Percentiles rank a stretch among this genome's conserved stretches.
Conservation (phyloP, 2,329 filamentous ascomycete genomes). For the Penicillium sp. region DNA sequence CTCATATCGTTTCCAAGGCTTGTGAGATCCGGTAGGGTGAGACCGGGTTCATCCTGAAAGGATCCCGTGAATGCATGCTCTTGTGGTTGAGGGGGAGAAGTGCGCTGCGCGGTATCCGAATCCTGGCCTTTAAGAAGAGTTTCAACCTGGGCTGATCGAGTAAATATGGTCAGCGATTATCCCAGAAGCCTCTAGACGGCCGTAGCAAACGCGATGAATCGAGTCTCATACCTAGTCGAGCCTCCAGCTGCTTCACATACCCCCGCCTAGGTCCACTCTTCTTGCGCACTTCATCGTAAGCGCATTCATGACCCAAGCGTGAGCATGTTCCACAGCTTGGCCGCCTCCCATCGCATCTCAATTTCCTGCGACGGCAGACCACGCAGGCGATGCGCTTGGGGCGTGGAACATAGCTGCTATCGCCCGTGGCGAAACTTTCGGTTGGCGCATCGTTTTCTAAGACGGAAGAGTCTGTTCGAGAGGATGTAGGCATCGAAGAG, state of each 20-base stretch:
- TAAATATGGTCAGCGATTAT: neutral
- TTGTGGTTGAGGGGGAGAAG: conserved; percentile 26
- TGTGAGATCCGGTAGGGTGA: conserved; percentile 26
- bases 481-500: conserved; percentile 22
- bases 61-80: conserved; percentile 28
- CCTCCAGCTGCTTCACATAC: conserved; percentile 91
- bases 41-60: conserved; percentile 32
- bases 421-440: conserved; percentile 43
- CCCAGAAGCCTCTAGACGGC: neutral
- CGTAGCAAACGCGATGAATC: neutral
- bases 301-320: conserved; percentile 80
- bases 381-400: conserved; percentile 95
- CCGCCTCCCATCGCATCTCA: conserved; percentile 81
- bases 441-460: conserved; percentile 27
- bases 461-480: conserved; percentile 15
- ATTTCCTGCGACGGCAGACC: conserved; percentile 87
- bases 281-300: conserved; percentile 87
- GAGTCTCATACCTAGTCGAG: conserved; percentile 74
- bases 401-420: conserved; percentile 65
- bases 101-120: conserved; percentile 35
- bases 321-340: conserved; percentile 88
- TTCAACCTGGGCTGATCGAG: conserved; percentile 78
- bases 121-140: conserved; percentile 83
- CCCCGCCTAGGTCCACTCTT: conserved; percentile 94
- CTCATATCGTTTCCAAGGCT: conserved; percentile 22